Evolutionary conservation across 352 stramenopile genomes (phyloP).

Genomic region (Globisporangium cystogenes): DNA sequence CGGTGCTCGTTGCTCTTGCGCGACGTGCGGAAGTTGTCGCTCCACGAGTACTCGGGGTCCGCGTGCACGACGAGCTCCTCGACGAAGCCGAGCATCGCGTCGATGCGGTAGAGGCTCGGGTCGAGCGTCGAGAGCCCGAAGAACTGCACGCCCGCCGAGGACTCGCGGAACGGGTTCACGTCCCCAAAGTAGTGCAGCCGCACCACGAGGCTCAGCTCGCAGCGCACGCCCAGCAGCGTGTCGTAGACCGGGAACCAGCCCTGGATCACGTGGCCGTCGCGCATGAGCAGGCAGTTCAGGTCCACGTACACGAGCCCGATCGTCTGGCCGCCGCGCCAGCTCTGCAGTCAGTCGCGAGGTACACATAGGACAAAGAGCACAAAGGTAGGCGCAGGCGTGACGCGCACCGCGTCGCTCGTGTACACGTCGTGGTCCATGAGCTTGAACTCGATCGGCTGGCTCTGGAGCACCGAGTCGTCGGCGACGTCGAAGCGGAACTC

Average conservation of each 20-base stretch:
- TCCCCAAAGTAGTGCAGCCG: slow-evolving; percentile 97
- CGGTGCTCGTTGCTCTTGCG: slow-evolving; percentile 95
- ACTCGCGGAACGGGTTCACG: slow-evolving; percentile 97
- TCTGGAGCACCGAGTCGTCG: slow-evolving; percentile 97
- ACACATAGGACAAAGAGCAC: too few species aligned
- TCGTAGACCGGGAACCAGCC: slow-evolving; percentile 99
- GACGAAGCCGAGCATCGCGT: slow-evolving; percentile 91
- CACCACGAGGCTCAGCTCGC: slow-evolving; percentile 93
- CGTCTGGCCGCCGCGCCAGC: slow-evolving; percentile 23
- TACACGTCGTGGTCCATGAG: slow-evolving; percentile 95
- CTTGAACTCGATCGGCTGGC: slow-evolving; percentile 97
- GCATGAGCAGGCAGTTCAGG: slow-evolving; percentile 97
- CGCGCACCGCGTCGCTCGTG: slow-evolving; percentile 79
- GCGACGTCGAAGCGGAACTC: slow-evolving; percentile 98
- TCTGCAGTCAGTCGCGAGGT: too few species aligned
- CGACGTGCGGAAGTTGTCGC: slow-evolving; percentile 91
- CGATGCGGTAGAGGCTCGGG: slow-evolving; percentile 80
- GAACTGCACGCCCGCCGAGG: slow-evolving; percentile 96
- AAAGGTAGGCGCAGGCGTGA: too few species aligned
- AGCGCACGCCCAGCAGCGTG: slow-evolving; percentile 93
- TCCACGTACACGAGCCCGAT: slow-evolving; percentile 98
- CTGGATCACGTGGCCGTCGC: slow-evolving; percentile 88
- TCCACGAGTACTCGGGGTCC: slow-evolving; percentile 98
- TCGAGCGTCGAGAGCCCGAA: slow-evolving; percentile 96
- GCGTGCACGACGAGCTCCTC: slow-evolving; percentile 97